A percentile compares a stretch with the other conserved stretches of the same genome.
Conservation (phyloP, 1,284 basidiomycete genomes). For the Ustilago curta region DNA sequence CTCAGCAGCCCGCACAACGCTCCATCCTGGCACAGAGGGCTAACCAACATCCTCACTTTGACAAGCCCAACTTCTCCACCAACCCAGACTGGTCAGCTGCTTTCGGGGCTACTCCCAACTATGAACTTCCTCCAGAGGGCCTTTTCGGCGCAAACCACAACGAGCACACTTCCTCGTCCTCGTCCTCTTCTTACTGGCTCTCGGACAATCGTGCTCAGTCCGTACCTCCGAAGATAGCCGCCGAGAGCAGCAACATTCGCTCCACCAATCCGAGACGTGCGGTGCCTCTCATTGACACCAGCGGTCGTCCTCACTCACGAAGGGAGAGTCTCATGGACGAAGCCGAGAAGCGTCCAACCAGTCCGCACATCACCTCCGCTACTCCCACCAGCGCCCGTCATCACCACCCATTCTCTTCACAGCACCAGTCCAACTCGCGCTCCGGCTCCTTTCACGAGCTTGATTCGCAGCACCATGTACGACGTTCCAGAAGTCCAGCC, state of each 20-base stretch:
- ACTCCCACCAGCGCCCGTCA: slow-evolving; percentile 50
- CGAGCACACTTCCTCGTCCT: slow-evolving; percentile 21
- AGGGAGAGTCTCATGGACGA: slow-evolving; percentile 40
- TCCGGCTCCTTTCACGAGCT: slow-evolving; percentile 34
- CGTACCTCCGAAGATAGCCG: slow-evolving; percentile 37
- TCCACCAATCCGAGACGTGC: slow-evolving; percentile 21
- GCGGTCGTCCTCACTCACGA: slow-evolving; percentile 26
- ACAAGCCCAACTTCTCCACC: slow-evolving; percentile 16
- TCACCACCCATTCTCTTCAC: slow-evolving; percentile 21
- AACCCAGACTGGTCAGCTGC: slow-evolving; percentile 12
- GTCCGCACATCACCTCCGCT: slow-evolving; percentile 55
- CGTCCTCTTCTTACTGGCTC: slow-evolving; percentile 34
- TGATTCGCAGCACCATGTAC: slow-evolving; percentile 15
- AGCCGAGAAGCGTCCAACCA: slow-evolving; percentile 50
- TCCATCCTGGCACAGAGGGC: slow-evolving; percentile 32
- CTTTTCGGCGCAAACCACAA: slow-evolving; percentile 21
- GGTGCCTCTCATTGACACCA: slow-evolving; percentile 43
- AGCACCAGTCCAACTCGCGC: slow-evolving; percentile 17
- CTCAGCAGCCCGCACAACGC: slow-evolving; percentile 17
- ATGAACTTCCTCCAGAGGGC: slow-evolving; percentile 44
- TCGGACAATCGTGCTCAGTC: slow-evolving; percentile 35
- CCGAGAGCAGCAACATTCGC: slow-evolving; percentile 20
- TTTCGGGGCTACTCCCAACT: slow-evolving; percentile 49
- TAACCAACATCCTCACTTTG: slow-evolving; percentile 33
- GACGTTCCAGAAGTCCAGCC: slow-evolving; percentile 22